Conservation (phyloP, 257 asterid genomes). For the Jacaranda copaia region DNA sequence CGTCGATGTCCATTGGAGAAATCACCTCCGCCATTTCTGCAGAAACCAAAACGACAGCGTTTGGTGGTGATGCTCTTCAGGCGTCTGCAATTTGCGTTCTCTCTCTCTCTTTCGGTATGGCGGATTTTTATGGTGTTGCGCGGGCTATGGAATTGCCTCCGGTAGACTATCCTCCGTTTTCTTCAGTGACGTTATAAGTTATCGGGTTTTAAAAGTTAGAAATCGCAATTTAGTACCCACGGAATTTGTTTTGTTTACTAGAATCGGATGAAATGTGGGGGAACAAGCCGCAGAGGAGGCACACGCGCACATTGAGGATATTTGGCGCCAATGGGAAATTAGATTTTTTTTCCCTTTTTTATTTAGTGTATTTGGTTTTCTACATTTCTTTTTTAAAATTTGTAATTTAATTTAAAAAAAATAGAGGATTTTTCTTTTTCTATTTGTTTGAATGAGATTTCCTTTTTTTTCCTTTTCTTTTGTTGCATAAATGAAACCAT, state of each 20-base stretch:
- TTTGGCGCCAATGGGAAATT: conserved; percentile 47
- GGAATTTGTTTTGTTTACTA: neutral
- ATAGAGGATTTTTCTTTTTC: too few species aligned
- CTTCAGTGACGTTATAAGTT: conserved; percentile 20
- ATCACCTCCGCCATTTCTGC: conserved; percentile 67
- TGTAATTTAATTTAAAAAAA: neutral
- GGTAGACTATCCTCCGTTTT: conserved; percentile 31
- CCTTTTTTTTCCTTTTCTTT: too few species aligned
- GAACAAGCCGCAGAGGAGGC: conserved; percentile 31
- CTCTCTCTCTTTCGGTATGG: neutral
- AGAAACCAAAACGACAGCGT: conserved; percentile 34
- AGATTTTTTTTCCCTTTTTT: neutral
- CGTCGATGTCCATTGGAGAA: conserved; percentile 83
- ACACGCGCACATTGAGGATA: neutral
- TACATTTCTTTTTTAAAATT: neutral
- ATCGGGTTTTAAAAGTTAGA: neutral
- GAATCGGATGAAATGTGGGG: conserved; percentile 40
- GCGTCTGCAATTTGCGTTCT: conserved; percentile 28
- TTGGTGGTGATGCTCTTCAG: conserved; percentile 5
- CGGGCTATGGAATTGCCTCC: conserved; percentile 25
- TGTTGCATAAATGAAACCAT: too few species aligned
- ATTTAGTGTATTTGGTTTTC: neutral
- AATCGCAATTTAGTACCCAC: neutral
- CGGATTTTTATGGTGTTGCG: conserved; percentile 7
- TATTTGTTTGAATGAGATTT: too few species aligned